These are phyloP conservation scores for Gigaspora rosea DNA, from an alignment of 192 early-diverging fungal genomes.

Conservation along the genomic window DNA sequence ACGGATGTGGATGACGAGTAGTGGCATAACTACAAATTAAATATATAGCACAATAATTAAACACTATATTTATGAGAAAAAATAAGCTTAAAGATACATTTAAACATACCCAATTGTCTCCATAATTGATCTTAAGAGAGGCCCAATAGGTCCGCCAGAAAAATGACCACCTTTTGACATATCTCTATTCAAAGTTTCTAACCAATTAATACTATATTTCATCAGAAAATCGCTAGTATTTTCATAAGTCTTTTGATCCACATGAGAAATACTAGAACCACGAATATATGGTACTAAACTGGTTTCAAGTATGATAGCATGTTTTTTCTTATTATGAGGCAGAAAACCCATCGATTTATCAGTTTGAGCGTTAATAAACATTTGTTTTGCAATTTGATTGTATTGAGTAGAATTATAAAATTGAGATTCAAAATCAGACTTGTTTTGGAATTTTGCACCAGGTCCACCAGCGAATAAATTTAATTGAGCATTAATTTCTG, in stretches of 20 bases:
- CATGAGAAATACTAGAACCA: constrained; percentile 44
- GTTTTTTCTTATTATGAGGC: background rate
- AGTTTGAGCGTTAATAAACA: background rate
- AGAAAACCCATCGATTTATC: constrained; percentile 1
- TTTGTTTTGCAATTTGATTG: constrained; percentile 9
- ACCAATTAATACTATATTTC: constrained; percentile 35
- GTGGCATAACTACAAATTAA: no score
- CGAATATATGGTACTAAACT: constrained; percentile 34
- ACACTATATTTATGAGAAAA: no score
- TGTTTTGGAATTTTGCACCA: background rate
- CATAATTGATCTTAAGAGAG: constrained; percentile 29
- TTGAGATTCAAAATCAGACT: background rate
- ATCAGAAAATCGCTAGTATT: constrained; percentile 41
- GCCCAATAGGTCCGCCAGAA: constrained; percentile 37
- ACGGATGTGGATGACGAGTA: no score
- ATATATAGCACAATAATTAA: no score
- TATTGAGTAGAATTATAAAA: constrained; percentile 10
- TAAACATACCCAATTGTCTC: constrained; percentile 36
- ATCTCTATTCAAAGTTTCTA: constrained; percentile 30
- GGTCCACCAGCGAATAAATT: background rate
- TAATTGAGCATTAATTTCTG: background rate
- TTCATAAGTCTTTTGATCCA: constrained; percentile 36
- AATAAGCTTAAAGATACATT: no score
- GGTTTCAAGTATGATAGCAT: constrained; percentile 38
- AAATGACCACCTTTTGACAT: background rate